Conservation (phyloP, 163 green algal species). For the Scenedesmus sp. region DNA sequence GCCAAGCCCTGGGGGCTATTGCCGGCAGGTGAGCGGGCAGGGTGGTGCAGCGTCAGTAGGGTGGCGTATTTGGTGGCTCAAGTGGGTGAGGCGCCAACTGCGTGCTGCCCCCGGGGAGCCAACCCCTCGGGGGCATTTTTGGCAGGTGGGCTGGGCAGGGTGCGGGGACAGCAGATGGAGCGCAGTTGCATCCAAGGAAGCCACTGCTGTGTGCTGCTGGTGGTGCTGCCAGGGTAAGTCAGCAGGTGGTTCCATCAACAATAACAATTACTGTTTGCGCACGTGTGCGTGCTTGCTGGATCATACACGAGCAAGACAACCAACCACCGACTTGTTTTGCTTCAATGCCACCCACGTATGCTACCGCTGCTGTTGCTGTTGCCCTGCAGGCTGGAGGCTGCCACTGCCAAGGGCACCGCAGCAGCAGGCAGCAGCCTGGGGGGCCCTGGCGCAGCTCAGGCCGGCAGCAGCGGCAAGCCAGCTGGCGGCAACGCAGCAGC, state of each 20-base stretch:
- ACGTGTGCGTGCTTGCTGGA: neutral
- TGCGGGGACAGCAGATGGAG: too few relatives aligned
- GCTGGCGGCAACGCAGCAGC: slow-evolving; percentile 35
- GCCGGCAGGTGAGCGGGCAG: slow-evolving; percentile 1
- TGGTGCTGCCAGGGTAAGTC: too few relatives aligned
- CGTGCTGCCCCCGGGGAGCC: slow-evolving; percentile 88
- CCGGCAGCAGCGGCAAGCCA: neutral
- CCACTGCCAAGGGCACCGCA: neutral
- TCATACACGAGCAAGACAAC: neutral
- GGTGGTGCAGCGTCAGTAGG: too few relatives aligned
- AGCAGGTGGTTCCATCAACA: too few relatives aligned
- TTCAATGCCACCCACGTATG: too few relatives aligned
- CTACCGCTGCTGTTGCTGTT: neutral
- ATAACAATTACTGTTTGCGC: too few relatives aligned
- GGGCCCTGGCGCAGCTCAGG: neutral
- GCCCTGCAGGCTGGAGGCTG: slow-evolving; percentile 12
- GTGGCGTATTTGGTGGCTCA: too few relatives aligned
- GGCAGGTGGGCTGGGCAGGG: neutral
- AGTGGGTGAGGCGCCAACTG: slow-evolving; percentile 69
- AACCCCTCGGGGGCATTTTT: slow-evolving; percentile 80
- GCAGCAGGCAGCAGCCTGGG: slow-evolving; percentile 8
- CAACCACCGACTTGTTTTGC: too few relatives aligned
- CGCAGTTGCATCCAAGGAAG: too few relatives aligned
- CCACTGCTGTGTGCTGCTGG: too few relatives aligned
- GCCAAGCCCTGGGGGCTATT: slow-evolving; percentile 84